Base-by-base conservation (phyloP, 1,139 yeast genomes). In the Kluyveromyces sp. region DNA sequence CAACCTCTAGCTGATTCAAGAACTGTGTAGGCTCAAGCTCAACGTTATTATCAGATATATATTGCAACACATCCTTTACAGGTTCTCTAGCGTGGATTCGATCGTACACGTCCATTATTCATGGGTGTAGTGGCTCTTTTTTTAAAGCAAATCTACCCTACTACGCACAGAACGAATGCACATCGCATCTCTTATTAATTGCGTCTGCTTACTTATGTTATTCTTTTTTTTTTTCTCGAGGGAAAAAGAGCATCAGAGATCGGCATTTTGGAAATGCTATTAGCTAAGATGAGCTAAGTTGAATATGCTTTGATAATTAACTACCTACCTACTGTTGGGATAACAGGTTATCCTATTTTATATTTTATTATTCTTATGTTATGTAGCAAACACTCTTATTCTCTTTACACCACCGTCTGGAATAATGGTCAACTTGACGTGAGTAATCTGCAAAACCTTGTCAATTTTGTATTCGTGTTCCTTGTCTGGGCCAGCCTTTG, bases 381-480 rank as follows among this genome's bases (percentile, higher is more conserved):
- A 58, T 37, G 43, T 39, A 35, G 97, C 97, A 60, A 78, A 77
- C 31, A 88, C 92, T 55, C 96, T 77, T 39, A 90, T 69, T 64
- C 97, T 78, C 73, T 90, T 90, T 48, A 89, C 88, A 51, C 97
- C 97, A 45, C 97, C 97, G 61, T 90, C 97, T 31, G 97, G 97
- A 53, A 89, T 84, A 63, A 90, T 84, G 21, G 87, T 80, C 55
- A 90, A 64, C 60, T 81, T 78, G 33, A 88, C 86, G 61, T 88
- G 95, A 4, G 92, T 75, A 56, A 63, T 73, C 1, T 53, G 48
- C 3, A 55, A 57, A 10, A 58, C 56, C 33, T 59, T 58, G 26
- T 61, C 56, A 1, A 55, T 46, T 6, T 50, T 53, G 63, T 68
- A 87, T 31, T 63, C 67, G 61, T 89, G 96, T 63, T 86, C 96